Conservation (phyloP, 208 protist species). For the Acanthamoeba divionensis region DNA sequence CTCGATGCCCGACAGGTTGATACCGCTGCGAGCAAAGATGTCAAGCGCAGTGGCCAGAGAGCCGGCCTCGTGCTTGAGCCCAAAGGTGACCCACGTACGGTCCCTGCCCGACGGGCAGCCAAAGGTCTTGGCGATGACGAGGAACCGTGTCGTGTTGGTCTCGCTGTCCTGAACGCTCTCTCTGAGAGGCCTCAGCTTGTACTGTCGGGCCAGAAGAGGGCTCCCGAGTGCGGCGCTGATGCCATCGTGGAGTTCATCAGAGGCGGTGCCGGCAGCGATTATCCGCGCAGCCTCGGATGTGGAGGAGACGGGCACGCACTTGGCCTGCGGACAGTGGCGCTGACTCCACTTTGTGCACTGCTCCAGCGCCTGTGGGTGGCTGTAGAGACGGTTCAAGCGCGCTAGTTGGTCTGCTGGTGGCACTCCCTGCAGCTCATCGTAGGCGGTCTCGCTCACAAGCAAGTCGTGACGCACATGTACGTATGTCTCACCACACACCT, state of each 20-base stretch:
- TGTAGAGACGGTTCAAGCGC: background rate
- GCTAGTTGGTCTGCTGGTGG: too few species aligned
- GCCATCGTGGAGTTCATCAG: too few species aligned
- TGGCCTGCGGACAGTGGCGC: background rate
- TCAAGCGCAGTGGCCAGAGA: slow-evolving; percentile 19
- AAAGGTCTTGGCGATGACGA: slow-evolving; percentile 33
- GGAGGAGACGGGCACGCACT: background rate
- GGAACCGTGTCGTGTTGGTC: slow-evolving; percentile 42
- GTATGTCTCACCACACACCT: slow-evolving; percentile 48
- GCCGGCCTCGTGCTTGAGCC: slow-evolving; percentile 23
- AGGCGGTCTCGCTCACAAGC: background rate
- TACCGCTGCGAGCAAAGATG: background rate
- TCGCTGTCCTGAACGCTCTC: background rate
- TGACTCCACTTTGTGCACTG: slow-evolving; percentile 38
- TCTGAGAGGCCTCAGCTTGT: background rate
- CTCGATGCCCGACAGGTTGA: slow-evolving; percentile 44
- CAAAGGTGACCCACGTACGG: slow-evolving; percentile 31
- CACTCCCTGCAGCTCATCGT: background rate
- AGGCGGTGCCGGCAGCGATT: too few species aligned
- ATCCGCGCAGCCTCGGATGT: background rate
- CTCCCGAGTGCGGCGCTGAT: slow-evolving; percentile 20
- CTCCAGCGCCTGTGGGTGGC: slow-evolving; percentile 42
- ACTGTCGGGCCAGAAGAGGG: background rate
- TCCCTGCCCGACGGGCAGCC: slow-evolving; percentile 4
- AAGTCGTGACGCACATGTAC: background rate